Conservation (phyloP, 208 protist species). For the Acanthamoeba lenticulata region DNA sequence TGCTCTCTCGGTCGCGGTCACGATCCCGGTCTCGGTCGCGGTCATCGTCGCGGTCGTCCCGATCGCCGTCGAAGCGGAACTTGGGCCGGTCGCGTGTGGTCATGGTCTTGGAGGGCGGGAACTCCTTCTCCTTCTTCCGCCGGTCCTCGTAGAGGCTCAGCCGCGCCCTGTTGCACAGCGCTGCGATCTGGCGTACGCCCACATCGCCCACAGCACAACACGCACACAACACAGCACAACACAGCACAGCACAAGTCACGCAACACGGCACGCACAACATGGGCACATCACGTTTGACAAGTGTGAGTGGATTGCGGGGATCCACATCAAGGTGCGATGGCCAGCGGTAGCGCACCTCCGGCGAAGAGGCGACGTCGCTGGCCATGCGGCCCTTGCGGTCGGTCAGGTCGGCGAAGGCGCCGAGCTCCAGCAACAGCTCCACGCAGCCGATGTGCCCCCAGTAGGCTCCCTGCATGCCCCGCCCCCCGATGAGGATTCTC, state of each 20-base stretch:
- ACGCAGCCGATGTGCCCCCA: background rate
- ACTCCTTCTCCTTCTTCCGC: background rate
- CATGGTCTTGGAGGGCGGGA: background rate
- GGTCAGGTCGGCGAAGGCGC: constrained; percentile 5
- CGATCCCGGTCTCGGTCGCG: background rate
- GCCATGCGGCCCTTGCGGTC: background rate
- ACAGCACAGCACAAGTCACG: too few relatives aligned
- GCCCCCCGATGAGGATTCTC: too few relatives aligned
- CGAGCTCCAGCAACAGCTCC: background rate
- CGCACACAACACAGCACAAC: too few relatives aligned
- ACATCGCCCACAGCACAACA: background rate
- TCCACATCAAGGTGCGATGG: too few relatives aligned
- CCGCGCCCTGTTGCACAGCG: background rate
- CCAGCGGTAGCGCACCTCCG: background rate
- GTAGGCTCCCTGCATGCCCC: background rate
- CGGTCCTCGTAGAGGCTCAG: constrained; percentile 11
- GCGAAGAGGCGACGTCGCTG: background rate
- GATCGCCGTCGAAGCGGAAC: background rate
- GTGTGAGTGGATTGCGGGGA: too few relatives aligned
- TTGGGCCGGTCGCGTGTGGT: background rate
- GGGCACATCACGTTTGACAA: too few relatives aligned
- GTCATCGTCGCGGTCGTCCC: background rate
- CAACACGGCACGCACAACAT: too few relatives aligned
- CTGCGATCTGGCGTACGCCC: background rate
- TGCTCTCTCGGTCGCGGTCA: background rate